Conservation (phyloP, 176 grass and related monocot species). For the Avena sativa region DNA sequence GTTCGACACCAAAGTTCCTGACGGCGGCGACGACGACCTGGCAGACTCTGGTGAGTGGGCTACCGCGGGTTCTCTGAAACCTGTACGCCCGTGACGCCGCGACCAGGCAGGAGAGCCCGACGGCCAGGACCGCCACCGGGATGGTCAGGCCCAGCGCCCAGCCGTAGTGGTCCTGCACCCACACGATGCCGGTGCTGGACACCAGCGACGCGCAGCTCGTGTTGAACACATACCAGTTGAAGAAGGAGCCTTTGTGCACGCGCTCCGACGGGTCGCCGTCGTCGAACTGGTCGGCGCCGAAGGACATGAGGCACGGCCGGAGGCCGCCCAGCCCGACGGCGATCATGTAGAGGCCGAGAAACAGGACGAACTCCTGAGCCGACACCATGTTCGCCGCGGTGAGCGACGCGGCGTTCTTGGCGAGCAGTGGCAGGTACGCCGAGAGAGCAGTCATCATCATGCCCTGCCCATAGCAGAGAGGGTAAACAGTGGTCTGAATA, state of each 20-base stretch:
- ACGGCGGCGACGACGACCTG: slow-evolving; percentile 42
- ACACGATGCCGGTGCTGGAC: slow-evolving; percentile 38
- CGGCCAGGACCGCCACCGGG: slow-evolving; percentile 22
- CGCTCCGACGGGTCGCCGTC: slow-evolving; percentile 26
- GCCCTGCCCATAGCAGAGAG: slow-evolving; percentile 38
- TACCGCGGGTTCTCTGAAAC: slow-evolving; percentile 32
- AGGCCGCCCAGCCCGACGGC: slow-evolving; percentile 48
- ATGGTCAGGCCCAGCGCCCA: slow-evolving; percentile 36
- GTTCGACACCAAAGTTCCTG: slow-evolving; percentile 7
- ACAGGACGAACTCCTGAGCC: slow-evolving; percentile 22
- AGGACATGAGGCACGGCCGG: slow-evolving; percentile 55
- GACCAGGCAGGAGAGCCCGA: slow-evolving; percentile 22
- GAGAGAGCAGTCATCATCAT: slow-evolving; percentile 45
- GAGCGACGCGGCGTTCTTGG: background rate
- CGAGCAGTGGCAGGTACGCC: slow-evolving; percentile 34
- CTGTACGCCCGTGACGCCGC: slow-evolving; percentile 28
- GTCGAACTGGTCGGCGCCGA: slow-evolving; percentile 70
- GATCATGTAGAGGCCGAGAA: slow-evolving; percentile 54
- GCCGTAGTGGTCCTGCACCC: slow-evolving; percentile 43
- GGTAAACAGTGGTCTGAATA: background rate
- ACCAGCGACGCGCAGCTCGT: slow-evolving; percentile 8
- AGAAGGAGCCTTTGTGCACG: slow-evolving; percentile 40
- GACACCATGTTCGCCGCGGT: background rate
- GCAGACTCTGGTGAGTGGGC: slow-evolving; percentile 40
- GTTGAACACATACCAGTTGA: slow-evolving; percentile 47